Evolutionary conservation across 345 rosid genomes (phyloP).

Genomic region (Boechera stricta): DNA sequence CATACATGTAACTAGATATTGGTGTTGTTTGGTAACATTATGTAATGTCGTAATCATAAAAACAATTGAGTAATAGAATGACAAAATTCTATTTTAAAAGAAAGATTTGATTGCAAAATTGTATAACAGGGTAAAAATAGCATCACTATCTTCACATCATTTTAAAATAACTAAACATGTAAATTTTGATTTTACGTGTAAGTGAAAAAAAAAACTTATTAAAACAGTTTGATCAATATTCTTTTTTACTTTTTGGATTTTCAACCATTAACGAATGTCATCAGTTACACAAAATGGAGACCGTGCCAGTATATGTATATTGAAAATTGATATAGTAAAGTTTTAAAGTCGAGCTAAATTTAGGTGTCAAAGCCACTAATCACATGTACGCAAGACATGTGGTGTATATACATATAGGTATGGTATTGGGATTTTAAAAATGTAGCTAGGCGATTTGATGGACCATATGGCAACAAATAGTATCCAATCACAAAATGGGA

Average conservation of each 20-base stretch:
- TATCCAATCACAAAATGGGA: slow-evolving; percentile 44
- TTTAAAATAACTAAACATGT: background rate
- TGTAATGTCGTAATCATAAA: slow-evolving; percentile 7
- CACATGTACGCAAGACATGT: slow-evolving; percentile 41
- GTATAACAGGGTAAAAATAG: background rate
- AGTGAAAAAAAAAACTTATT: background rate
- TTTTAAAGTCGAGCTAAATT: slow-evolving; percentile 38
- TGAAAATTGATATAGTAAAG: slow-evolving; percentile 5
- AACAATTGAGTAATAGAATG: background rate
- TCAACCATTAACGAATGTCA: slow-evolving; percentile 11
- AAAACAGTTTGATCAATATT: background rate
- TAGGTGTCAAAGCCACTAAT: slow-evolving; percentile 48
- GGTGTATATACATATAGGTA: slow-evolving; percentile 38
- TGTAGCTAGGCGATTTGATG: slow-evolving; percentile 37
- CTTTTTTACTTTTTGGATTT: slow-evolving; percentile 1
- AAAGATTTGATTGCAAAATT: background rate
- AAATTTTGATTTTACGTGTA: background rate
- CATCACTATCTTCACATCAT: background rate
- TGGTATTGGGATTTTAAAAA: slow-evolving; percentile 47
- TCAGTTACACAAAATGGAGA: slow-evolving; percentile 25
- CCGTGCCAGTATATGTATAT: slow-evolving; percentile 5
- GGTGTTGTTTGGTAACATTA: slow-evolving; percentile 30
- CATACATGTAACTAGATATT: slow-evolving; percentile 3
- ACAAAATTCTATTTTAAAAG: background rate
- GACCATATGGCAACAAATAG: slow-evolving; percentile 47